These are phyloP conservation scores for Suhomyces kunorum DNA, from an alignment of 1,139 yeast genomes.

Conservation along the genomic window DNA sequence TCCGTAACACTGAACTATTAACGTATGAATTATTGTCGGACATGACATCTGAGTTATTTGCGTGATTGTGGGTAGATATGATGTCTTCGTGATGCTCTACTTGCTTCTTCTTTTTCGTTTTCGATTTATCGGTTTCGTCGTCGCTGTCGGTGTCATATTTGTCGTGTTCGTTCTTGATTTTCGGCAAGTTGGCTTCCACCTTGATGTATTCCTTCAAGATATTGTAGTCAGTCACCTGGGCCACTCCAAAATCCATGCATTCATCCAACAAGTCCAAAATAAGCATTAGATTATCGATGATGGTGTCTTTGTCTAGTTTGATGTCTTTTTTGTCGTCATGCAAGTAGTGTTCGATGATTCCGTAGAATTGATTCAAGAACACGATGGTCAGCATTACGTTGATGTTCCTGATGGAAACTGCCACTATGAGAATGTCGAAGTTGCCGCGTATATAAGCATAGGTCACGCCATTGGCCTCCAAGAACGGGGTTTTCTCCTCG, in stretches of 20 bases:
- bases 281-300: slow-evolving; percentile 43
- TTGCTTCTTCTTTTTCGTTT: slow-evolving; percentile 12
- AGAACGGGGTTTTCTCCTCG: slow-evolving; percentile 35
- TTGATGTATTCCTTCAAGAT: slow-evolving; percentile 48
- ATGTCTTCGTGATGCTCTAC: slow-evolving; percentile 24
- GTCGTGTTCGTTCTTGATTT: slow-evolving; percentile 12
- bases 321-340: slow-evolving; percentile 16
- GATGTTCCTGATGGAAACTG: slow-evolving; percentile 34
- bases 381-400: slow-evolving; percentile 46
- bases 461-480: slow-evolving; percentile 31
- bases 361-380: slow-evolving; percentile 37
- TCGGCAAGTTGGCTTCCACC: slow-evolving; percentile 38
- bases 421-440: slow-evolving; percentile 34
- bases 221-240: slow-evolving; percentile 47
- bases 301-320: slow-evolving; percentile 26
- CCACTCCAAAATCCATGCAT: slow-evolving; percentile 47
- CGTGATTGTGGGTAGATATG: slow-evolving; percentile 45
- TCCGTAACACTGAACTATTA: slow-evolving; percentile 59
- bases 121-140: slow-evolving; percentile 16
- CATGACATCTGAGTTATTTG: slow-evolving; percentile 37
- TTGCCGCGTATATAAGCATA: slow-evolving; percentile 34
- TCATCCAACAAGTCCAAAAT: slow-evolving; percentile 48
- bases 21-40: slow-evolving; percentile 33
- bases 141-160: slow-evolving; percentile 18
- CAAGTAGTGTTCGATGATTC: slow-evolving; percentile 35